Base-by-base conservation (phyloP, 495 filamentous ascomycete species). In the Neurospora sp. region DNA sequence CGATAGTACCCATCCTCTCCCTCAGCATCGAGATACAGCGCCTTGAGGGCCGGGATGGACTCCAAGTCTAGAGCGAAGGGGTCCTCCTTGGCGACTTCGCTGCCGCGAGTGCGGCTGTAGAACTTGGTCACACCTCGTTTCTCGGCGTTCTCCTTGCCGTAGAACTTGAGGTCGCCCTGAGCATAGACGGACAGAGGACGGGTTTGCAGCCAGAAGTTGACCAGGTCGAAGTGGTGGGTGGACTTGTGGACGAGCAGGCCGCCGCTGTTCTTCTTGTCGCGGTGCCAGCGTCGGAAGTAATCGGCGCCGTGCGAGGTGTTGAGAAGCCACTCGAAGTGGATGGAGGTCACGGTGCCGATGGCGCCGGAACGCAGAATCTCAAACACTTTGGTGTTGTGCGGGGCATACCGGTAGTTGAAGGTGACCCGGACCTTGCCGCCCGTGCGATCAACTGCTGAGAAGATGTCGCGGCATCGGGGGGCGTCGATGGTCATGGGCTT, bases 241-340 rank as follows among this genome's bases (percentile, higher is more conserved):
- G 83, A 83, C 77, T 86, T 86, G 76, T 86, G 85, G 69, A 86
- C 83, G 10, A 85, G 70, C 71, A 89, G 78, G 5, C 87, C 88
- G 54, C 87, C 87, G 74, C 84, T 86, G 77, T 89, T 89, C 40
- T 82, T 81, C 76, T 84, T 85, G 79, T 90, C 87, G 9, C 87
- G 86, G 77, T 90, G 87, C 88, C 88, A 89, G 18, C 88, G 87
- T 37, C 87, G 87, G 79, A 89, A 89, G 78, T 88, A 89, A 74
- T 90, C 87, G 0, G 87, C 87, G 14, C 88, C 88, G 77, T 90
- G 88, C 14, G 82, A 82, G 7, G 87, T 88, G 76, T 90, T 87
- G 39, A 90, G 83, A 77, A 88, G 81, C 87, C 87, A 89, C 75
- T 89, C 87, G 73, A 90, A 89, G 76, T 88, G 88, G 59, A 90